Percentiles rank a stretch among this genome's conserved stretches.
Evolutionary conservation across 805 yeast genomes (phyloP).

Genomic region (Maudiozyma bulderi): DNA sequence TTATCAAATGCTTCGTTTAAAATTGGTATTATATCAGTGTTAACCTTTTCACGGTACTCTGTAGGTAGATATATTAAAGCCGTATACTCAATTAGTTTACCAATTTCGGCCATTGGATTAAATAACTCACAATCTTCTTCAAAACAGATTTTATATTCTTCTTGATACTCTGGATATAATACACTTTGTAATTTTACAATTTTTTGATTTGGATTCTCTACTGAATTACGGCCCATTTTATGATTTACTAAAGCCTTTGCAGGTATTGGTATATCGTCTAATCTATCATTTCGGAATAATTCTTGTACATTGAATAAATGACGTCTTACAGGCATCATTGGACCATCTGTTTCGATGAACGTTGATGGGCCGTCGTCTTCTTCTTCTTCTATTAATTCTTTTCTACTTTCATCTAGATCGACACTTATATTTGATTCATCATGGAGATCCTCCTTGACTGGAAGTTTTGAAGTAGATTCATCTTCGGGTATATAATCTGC

Average conservation of each 20-base stretch:
- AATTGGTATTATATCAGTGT: conserved; percentile 10
- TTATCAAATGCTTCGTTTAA: conserved; percentile 21
- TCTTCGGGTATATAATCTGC: no score
- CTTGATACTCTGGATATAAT: conserved; percentile 16
- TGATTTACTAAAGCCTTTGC: background rate
- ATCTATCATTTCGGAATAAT: background rate
- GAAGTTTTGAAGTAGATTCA: no score
- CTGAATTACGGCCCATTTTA: no score
- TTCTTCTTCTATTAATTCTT: background rate
- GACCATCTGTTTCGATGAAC: background rate
- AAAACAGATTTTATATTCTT: conserved; percentile 21
- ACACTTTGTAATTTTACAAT: conserved; percentile 14
- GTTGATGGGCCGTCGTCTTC: background rate
- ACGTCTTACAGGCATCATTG: background rate
- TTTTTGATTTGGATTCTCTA: no score
- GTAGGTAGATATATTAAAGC: conserved; percentile 19
- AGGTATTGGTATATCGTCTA: background rate
- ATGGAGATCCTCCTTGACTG: background rate
- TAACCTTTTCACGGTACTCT: conserved; percentile 5
- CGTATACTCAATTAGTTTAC: conserved; percentile 24
- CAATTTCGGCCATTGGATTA: conserved; percentile 28
- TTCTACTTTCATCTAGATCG: background rate
- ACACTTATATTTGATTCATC: background rate
- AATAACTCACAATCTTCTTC: conserved; percentile 8
- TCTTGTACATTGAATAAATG: background rate